A percentile compares a stretch with the other conserved stretches of the same genome.
These are phyloP conservation scores for Gonium pectorale DNA, from an alignment of 139 green algal genomes.

Conservation along the genomic window DNA sequence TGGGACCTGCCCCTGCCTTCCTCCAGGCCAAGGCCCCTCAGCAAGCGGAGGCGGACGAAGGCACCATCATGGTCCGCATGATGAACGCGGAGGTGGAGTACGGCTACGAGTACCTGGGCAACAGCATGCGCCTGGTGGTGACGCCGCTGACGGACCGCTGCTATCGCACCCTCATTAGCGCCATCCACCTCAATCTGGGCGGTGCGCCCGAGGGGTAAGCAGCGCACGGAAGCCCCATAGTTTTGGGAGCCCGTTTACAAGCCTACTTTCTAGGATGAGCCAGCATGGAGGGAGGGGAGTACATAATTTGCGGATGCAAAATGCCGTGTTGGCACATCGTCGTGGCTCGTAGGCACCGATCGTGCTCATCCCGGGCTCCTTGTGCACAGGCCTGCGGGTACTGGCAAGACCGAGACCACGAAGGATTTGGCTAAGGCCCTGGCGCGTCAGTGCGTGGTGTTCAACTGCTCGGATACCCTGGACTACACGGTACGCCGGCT, in stretches of 20 bases:
- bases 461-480: constrained; percentile 84
- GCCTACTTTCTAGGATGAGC: too few species aligned
- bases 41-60: constrained; percentile 57
- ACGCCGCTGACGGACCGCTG: constrained; percentile 84
- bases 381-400: constrained; percentile 69
- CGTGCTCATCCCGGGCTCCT: too few species aligned
- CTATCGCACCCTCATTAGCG: constrained; percentile 84
- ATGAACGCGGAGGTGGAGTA: constrained; percentile 84
- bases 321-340: too few species aligned
- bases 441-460: constrained; percentile 85
- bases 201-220: constrained; percentile 77
- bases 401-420: constrained; percentile 88
- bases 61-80: constrained; percentile 79
- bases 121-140: constrained; percentile 79
- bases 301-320: too few species aligned
- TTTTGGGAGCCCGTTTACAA: too few species aligned
- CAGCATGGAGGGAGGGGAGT: too few species aligned
- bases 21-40: constrained; percentile 11
- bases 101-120: constrained; percentile 83
- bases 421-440: constrained; percentile 88
- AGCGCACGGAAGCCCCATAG: too few species aligned
- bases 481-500: constrained; percentile 54
- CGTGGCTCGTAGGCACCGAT: too few species aligned
- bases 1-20: not conserved
- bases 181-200: constrained; percentile 83